Evolutionary conservation across 2,329 filamentous ascomycete genomes (phyloP), one percentile per base, ranked within the genome.

Genomic region (Tolypocladium guangdongense): DNA sequence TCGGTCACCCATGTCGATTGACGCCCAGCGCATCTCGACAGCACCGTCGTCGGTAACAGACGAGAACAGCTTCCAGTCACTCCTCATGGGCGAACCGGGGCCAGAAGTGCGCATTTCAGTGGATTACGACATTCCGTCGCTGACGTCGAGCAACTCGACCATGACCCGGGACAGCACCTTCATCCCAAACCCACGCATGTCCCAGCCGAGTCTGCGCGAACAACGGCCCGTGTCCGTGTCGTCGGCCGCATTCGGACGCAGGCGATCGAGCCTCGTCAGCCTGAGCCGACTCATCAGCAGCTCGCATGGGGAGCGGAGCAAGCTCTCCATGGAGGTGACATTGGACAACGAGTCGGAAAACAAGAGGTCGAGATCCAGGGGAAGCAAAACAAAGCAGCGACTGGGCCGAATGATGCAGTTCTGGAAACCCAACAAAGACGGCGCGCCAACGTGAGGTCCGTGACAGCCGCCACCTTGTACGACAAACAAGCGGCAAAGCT

Each of bases 361-460:
- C 36, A 81, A 80, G 62, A 80, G 77, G 73, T 60, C 66, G 62
- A 79, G 78, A 72, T 60, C 66, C 8, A 83, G 82, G 65, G 63
- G 61, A 27, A 88, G 84, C 74, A 87, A 83, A 66, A 74, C 81
- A 38, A 87, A 83, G 48, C 39, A 55, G 65, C 79, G 86, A 33
- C 70, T 90, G 38, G 86, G 87, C 65, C 84, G 86, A 51, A 77
- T 90, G 72, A 83, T 90, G 77, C 83, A 86, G 61, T 91, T 91
- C 67, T 91, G 86, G 86, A 88, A 86, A 69, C 74, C 76, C 11
- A 82, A 78, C 62, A 77, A 78, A 56, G 65, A 71, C 38, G 59
- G 55, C 3, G 55, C 63, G 36, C 52, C 68, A 37, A 59, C 61
- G n/a, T 67, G 60, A 61, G 43, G 35, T 8, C 6, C 7, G 24